A percentile compares a stretch with the other conserved stretches of the same genome.
Evolutionary conservation across 345 rosid genomes (phyloP).

Genomic region (Conringia planisiliqua): DNA sequence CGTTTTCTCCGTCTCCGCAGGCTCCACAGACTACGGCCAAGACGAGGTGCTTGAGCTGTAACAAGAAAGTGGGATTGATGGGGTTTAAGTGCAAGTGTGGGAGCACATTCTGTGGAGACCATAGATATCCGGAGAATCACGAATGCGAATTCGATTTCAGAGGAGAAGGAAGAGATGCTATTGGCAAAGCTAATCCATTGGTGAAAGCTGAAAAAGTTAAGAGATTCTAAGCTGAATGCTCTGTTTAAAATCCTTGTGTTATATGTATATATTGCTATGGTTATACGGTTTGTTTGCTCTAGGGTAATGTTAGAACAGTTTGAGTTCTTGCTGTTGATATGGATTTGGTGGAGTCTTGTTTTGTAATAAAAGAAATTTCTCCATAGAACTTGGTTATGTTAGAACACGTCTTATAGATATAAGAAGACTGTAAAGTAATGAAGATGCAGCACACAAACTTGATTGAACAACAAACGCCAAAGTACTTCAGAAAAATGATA

Average conservation of each 20-base stretch:
- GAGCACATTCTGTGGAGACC: slow-evolving; percentile 56
- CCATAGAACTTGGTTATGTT: not conserved
- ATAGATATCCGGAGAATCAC: slow-evolving; percentile 74
- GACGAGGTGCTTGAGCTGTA: slow-evolving; percentile 51
- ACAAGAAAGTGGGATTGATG: slow-evolving; percentile 65
- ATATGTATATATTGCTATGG: not conserved
- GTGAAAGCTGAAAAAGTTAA: slow-evolving; percentile 64
- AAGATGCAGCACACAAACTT: not conserved
- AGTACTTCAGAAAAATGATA: not conserved
- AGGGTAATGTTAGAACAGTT: not conserved
- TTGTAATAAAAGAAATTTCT: not conserved
- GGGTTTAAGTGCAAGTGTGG: slow-evolving; percentile 81
- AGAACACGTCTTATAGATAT: no score
- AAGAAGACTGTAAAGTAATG: not conserved
- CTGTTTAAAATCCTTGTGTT: not conserved
- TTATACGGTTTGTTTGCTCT: not conserved
- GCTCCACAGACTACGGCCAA: not conserved
- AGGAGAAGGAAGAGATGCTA: slow-evolving; percentile 52
- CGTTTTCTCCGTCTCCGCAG: not conserved
- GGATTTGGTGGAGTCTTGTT: slow-evolving; percentile 4
- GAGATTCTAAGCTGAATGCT: slow-evolving; percentile 39
- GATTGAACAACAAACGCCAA: not conserved
- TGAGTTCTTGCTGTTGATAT: not conserved
- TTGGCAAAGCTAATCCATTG: slow-evolving; percentile 64
- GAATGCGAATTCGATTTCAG: slow-evolving; percentile 69